Conservation (phyloP, 179 eudicot species). For the Patellifolia procumbens region DNA sequence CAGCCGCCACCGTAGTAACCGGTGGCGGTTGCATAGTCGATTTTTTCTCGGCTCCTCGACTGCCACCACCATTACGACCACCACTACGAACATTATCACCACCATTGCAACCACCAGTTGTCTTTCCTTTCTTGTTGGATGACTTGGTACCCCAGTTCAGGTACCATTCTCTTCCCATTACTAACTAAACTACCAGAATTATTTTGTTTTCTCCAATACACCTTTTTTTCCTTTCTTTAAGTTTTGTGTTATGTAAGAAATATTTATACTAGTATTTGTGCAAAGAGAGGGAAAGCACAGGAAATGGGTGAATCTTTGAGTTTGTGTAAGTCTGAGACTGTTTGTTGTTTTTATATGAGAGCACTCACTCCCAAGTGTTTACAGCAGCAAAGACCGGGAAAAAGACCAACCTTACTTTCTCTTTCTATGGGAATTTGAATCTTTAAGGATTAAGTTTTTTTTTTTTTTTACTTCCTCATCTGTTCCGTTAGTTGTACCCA, state of each 20-base stretch:
- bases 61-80: constrained; percentile 3
- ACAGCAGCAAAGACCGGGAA: constrained; percentile 34
- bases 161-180: constrained; percentile 84
- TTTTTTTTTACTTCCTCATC: neutral
- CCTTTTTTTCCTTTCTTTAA: neutral
- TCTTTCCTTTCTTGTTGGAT: constrained; percentile 28
- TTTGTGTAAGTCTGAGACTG: constrained; percentile 25
- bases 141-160: constrained; percentile 47
- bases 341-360: constrained; percentile 34
- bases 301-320: neutral
- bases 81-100: neutral
- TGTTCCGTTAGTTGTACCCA: too few species aligned
- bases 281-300: neutral
- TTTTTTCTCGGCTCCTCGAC: neutral
- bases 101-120: constrained; percentile 15
- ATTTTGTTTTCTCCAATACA: too few species aligned
- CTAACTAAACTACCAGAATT: neutral
- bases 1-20: constrained; percentile 24
- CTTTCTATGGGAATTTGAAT: constrained; percentile 38
- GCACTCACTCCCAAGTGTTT: constrained; percentile 41
- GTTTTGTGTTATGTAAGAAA: neutral
- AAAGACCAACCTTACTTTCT: constrained; percentile 32
- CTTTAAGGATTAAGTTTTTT: neutral
- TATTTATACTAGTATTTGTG: neutral
- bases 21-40: constrained; percentile 23